These are phyloP conservation scores for Earliella scabrosa DNA, from an alignment of 1,284 basidiomycete species.

Conservation along the genomic window DNA sequence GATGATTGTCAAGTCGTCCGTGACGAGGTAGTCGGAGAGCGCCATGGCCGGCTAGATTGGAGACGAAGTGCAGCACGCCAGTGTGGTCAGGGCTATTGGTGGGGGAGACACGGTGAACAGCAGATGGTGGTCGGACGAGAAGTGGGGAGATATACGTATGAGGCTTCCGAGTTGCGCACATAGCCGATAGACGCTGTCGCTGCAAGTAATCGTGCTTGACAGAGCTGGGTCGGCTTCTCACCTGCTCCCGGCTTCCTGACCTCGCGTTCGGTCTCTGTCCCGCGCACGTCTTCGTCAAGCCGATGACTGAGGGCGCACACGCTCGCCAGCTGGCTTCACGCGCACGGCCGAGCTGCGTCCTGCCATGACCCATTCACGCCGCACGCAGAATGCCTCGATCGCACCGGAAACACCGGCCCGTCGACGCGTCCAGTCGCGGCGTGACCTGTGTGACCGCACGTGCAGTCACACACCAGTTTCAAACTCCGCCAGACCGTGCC, in stretches of 20 bases:
- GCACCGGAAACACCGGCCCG: background rate
- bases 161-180: background rate
- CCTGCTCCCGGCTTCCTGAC: background rate
- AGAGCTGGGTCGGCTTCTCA: background rate
- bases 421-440: slow-evolving; percentile 21
- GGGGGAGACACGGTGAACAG: background rate
- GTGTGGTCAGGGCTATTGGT: too few species aligned
- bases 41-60: slow-evolving; percentile 38
- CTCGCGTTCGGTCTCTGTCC: too few species aligned
- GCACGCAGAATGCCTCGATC: too few species aligned
- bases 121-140: background rate
- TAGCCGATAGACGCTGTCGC: slow-evolving; percentile 4
- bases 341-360: too few species aligned
- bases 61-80: background rate
- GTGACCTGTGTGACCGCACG: slow-evolving; percentile 18
- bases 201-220: background rate
- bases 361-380: too few species aligned
- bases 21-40: slow-evolving; percentile 60
- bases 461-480: slow-evolving; percentile 13
- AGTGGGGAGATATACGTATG: background rate
- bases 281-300: too few species aligned
- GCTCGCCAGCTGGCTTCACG: too few species aligned
- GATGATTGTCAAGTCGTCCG: slow-evolving; percentile 77
- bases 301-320: too few species aligned
- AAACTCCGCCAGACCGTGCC: slow-evolving; percentile 20